phyloP scores from a whole-genome alignment of 2,329 filamentous ascomycete genomes.

The Microsporum ferrugineum region DNA sequence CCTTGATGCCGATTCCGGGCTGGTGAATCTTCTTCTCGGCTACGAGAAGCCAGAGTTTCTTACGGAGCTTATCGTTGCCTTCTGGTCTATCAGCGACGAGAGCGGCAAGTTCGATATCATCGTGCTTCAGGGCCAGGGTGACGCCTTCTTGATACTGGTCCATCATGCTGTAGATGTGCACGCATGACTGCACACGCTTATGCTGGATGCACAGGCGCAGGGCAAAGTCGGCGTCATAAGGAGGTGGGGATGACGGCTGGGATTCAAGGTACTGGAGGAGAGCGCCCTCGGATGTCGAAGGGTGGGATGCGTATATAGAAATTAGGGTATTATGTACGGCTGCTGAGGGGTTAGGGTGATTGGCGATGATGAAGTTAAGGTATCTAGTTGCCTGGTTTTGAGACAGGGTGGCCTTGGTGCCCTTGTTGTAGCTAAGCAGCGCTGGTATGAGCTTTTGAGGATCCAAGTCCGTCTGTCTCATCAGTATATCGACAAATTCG shows the following conservation, averaged over 20 bases:
- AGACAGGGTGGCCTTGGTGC: slow-evolving; percentile 50
- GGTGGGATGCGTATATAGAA: slow-evolving; percentile 83
- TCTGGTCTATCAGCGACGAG: slow-evolving; percentile 76
- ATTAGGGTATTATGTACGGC: slow-evolving; percentile 96
- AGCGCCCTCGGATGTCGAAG: slow-evolving; percentile 70
- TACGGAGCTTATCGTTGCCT: slow-evolving; percentile 66
- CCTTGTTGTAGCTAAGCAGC: slow-evolving; percentile 81
- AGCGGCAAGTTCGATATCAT: slow-evolving; percentile 79
- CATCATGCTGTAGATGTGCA: slow-evolving; percentile 97
- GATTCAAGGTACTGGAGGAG: slow-evolving; percentile 82
- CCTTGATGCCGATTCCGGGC: slow-evolving; percentile 75
- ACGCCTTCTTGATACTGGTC: slow-evolving; percentile 88
- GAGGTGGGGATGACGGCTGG: slow-evolving; percentile 72
- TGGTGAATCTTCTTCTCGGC: slow-evolving; percentile 81
- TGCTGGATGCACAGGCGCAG: slow-evolving; percentile 91
- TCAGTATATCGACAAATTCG: slow-evolving; percentile 87
- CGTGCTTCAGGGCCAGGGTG: slow-evolving; percentile 78
- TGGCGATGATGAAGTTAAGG: slow-evolving; percentile 80
- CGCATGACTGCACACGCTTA: slow-evolving; percentile 81
- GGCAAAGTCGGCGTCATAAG: slow-evolving; percentile 92
- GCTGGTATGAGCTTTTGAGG: slow-evolving; percentile 84
- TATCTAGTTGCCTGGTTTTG: slow-evolving; percentile 92
- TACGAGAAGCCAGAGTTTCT: slow-evolving; percentile 90
- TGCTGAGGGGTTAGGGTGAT: slow-evolving; percentile 63
- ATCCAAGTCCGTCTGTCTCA: slow-evolving; percentile 77